Evolutionary conservation across 352 stramenopile species (phyloP).

Genomic region (Phytophthora pistaciae): DNA sequence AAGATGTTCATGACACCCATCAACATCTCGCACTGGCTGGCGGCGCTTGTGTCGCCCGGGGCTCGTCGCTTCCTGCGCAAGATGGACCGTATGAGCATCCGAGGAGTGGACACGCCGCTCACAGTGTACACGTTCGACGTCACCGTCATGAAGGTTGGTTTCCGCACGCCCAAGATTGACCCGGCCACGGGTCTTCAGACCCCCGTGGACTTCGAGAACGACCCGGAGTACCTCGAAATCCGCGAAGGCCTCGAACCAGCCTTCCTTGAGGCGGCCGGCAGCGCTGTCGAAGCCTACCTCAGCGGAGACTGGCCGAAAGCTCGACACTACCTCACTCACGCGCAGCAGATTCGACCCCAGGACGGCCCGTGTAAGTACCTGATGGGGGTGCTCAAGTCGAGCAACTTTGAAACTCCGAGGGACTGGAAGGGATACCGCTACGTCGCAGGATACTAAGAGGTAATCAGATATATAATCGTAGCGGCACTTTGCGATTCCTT

Average conservation of each 20-base stretch:
- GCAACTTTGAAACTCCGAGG: constrained; percentile 85
- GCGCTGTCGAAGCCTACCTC: constrained; percentile 81
- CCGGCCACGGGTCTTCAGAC: constrained; percentile 63
- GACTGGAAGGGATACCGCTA: constrained; percentile 94
- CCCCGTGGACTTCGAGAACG: constrained; percentile 84
- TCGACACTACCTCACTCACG: constrained; percentile 75
- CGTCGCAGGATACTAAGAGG: constrained; percentile 80
- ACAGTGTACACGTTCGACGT: constrained; percentile 92
- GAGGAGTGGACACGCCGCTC: constrained; percentile 81
- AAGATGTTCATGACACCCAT: constrained; percentile 93
- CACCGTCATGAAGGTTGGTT: constrained; percentile 80
- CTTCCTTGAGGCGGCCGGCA: constrained; percentile 76
- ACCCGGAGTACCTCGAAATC: constrained; percentile 87
- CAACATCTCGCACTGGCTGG: constrained; percentile 89
- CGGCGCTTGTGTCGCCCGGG: constrained; percentile 67
- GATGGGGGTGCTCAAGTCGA: constrained; percentile 90
- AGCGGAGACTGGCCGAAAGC: constrained; percentile 79
- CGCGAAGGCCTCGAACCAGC: constrained; percentile 81
- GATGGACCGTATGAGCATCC: constrained; percentile 89
- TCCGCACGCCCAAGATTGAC: constrained; percentile 79
- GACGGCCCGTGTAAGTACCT: constrained; percentile 93
- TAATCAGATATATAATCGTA: too few species aligned
- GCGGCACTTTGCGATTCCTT: too few species aligned
- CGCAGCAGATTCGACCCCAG: constrained; percentile 76
- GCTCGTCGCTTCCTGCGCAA: constrained; percentile 83